Conservation (phyloP, 345 rosid species). For the Pseudoturritis turrita region DNA sequence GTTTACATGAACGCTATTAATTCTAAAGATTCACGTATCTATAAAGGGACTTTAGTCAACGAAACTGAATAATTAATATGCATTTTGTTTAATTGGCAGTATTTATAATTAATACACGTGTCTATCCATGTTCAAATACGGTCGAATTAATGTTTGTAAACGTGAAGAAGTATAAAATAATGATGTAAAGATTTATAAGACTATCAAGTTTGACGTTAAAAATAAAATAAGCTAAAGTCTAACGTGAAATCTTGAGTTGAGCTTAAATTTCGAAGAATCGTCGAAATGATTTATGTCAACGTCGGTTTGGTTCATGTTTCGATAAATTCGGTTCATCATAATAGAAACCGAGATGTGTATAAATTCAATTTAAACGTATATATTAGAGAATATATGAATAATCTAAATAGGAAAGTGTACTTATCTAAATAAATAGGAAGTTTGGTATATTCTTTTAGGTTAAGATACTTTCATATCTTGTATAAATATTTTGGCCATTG, state of each 20-base stretch:
- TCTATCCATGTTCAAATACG: slow-evolving; percentile 2
- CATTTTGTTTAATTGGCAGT: neutral
- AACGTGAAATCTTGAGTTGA: neutral
- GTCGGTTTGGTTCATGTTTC: too few species aligned
- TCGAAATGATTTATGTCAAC: neutral
- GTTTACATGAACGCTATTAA: slow-evolving; percentile 10
- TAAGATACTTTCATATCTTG: too few species aligned
- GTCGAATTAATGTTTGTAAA: neutral
- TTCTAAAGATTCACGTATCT: slow-evolving; percentile 17
- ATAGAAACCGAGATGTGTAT: neutral
- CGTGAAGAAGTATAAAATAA: too few species aligned
- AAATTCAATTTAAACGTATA: neutral
- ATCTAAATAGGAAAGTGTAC: too few species aligned
- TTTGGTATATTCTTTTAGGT: too few species aligned
- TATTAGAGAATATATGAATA: too few species aligned
- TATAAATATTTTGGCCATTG: too few species aligned
- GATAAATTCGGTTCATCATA: neutral
- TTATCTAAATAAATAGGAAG: too few species aligned
- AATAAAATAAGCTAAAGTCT: neutral
- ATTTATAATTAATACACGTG: neutral
- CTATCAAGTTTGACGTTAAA: too few species aligned
- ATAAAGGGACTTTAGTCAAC: slow-evolving; percentile 1
- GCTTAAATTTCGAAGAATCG: neutral
- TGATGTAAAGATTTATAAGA: too few species aligned
- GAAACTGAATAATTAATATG: neutral